phyloP scores from a whole-genome alignment of 306 rosid genomes.

The Senna tora region DNA sequence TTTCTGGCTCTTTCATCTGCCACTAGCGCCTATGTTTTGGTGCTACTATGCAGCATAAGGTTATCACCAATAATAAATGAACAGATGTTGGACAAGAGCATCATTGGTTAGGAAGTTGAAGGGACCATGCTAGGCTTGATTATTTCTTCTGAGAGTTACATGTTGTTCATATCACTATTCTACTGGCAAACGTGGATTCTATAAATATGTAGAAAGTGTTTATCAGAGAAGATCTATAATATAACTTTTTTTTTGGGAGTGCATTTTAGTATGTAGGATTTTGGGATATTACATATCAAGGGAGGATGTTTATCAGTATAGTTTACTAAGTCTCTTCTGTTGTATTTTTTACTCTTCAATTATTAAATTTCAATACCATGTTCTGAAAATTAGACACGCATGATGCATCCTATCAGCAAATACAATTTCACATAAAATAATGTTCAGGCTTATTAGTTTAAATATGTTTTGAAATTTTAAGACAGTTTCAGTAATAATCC shows the following conservation, averaged over 20 bases:
- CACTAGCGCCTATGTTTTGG: neutral
- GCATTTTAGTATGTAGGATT: neutral
- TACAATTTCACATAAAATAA: neutral
- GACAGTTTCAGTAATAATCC: neutral
- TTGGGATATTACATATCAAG: slow-evolving; percentile 5
- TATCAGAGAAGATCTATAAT: neutral
- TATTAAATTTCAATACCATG: neutral
- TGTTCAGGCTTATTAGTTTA: neutral
- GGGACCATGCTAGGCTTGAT: slow-evolving; percentile 1
- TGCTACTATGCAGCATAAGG: neutral
- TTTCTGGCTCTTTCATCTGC: neutral
- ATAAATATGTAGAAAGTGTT: slow-evolving; percentile 4
- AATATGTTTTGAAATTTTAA: neutral
- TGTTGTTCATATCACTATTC: slow-evolving; percentile 21
- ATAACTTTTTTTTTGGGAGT: neutral
- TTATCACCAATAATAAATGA: neutral
- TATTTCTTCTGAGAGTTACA: neutral
- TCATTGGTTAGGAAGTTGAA: neutral
- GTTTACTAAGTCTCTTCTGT: neutral
- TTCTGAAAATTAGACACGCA: neutral
- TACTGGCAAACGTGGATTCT: slow-evolving; percentile 9
- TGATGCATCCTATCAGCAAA: neutral
- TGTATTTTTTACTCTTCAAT: neutral
- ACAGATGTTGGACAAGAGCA: neutral
- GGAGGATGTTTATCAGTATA: neutral